Percentiles rank a stretch among this genome's conserved stretches.
Evolutionary conservation across 345 rosid species (phyloP).

Genomic region (Salix arbutifolia): DNA sequence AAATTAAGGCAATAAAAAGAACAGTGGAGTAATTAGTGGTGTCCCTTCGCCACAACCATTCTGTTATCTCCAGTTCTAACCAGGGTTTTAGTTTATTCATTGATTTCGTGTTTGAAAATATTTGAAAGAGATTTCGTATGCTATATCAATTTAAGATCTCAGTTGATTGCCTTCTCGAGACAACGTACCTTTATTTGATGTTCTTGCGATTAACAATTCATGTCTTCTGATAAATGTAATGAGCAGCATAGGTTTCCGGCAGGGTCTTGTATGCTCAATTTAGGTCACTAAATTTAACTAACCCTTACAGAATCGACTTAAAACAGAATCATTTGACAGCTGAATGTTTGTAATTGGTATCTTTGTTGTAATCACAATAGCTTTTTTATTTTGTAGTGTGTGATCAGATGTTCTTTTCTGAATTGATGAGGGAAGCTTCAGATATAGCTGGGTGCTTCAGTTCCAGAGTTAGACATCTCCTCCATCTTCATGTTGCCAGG

Average conservation of each 20-base stretch:
- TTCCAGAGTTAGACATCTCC: conserved; percentile 72
- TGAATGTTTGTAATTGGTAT: neutral
- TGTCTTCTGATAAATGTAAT: neutral
- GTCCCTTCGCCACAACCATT: no score
- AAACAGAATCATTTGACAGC: neutral
- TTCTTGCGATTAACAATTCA: neutral
- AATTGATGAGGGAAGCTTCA: conserved; percentile 78
- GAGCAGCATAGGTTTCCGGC: neutral
- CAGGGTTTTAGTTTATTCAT: neutral
- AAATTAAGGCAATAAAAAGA: neutral
- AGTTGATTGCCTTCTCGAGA: neutral
- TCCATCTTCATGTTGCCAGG: conserved; percentile 65
- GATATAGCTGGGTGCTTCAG: conserved; percentile 77
- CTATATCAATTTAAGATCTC: neutral
- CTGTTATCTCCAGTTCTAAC: no score
- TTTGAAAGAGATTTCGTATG: neutral
- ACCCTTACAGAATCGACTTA: neutral
- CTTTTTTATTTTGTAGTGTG: conserved; percentile 46
- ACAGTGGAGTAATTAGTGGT: neutral
- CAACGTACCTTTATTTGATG: neutral
- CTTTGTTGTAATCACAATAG: neutral
- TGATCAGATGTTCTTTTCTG: conserved; percentile 76
- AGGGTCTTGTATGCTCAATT: neutral
- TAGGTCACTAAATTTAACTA: neutral
- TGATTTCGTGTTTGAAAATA: neutral